A percentile compares a stretch with the other conserved stretches of the same genome.
These are phyloP conservation scores for Sarocladiaceae sp. DNA, from an alignment of 2,329 filamentous ascomycete species.

Conservation along the genomic window DNA sequence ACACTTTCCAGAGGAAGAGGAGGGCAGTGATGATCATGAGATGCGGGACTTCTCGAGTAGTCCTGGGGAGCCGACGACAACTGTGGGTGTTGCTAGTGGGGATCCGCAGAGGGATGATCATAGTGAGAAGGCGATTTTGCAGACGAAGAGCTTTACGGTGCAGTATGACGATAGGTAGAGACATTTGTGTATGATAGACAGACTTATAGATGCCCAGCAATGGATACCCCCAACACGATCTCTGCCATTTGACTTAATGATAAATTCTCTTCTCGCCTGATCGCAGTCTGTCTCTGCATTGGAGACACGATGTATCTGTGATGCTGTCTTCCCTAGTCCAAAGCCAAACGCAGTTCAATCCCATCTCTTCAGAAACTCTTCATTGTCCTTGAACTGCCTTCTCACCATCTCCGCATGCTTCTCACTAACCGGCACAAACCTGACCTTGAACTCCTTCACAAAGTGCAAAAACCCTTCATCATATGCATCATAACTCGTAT, in stretches of 20 bases:
- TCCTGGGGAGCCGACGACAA: conserved; percentile 8
- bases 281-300: too few relatives aligned
- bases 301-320: too few relatives aligned
- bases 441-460: conserved; percentile 4
- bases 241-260: too few relatives aligned
- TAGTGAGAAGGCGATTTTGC: conserved; percentile 21
- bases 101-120: conserved; percentile 16
- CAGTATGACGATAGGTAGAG: conserved; percentile 12
- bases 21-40: conserved; percentile 11
- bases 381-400: not conserved
- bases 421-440: not conserved
- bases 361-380: not conserved
- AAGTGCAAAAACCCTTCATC: conserved; percentile 1
- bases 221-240: too few relatives aligned
- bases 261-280: too few relatives aligned
- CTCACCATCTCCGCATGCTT: conserved; percentile 1
- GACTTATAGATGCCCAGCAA: too few relatives aligned
- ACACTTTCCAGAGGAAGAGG: conserved; percentile 13
- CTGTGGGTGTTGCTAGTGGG: conserved; percentile 9
- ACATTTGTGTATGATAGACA: not conserved
- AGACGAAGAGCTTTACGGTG: conserved; percentile 19
- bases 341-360: too few relatives aligned
- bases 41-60: conserved; percentile 13
- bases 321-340: too few relatives aligned
- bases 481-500: not conserved